phyloP scores from a whole-genome alignment of 2,329 filamentous ascomycete species.

The Aspergillus fischeri region DNA sequence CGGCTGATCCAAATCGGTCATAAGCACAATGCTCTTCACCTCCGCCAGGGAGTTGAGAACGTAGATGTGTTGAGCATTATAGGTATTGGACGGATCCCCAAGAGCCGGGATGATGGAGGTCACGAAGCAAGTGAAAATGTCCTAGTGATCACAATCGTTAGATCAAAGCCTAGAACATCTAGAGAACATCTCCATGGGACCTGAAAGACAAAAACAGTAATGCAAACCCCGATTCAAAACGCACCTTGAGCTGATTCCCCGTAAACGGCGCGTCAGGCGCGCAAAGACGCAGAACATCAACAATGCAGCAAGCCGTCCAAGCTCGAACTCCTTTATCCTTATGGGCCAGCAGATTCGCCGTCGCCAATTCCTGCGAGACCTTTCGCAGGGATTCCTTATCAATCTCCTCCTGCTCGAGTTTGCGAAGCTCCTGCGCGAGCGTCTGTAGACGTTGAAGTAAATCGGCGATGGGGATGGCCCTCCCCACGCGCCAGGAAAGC shows the following conservation, averaged over 20 bases:
- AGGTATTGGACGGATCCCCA: constrained; percentile 79
- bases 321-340: constrained; percentile 93
- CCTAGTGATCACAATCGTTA: constrained; percentile 48
- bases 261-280: constrained; percentile 95
- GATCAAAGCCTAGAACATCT: neutral
- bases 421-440: constrained; percentile 75
- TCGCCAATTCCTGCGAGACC: constrained; percentile 79
- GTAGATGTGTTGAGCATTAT: constrained; percentile 90
- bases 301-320: constrained; percentile 81
- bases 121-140: constrained; percentile 89
- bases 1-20: constrained; percentile 80
- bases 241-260: constrained; percentile 80
- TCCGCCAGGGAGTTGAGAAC: constrained; percentile 84
- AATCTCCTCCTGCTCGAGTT: constrained; percentile 81
- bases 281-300: constrained; percentile 88
- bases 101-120: constrained; percentile 78
- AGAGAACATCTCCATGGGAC: neutral
- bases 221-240: constrained; percentile 15
- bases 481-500: constrained; percentile 87
- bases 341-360: constrained; percentile 77
- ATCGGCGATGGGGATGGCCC: constrained; percentile 77
- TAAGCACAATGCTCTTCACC: constrained; percentile 88
- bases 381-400: constrained; percentile 77
- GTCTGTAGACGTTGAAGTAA: constrained; percentile 76
- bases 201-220: neutral